These are phyloP conservation scores for Funneliformis geosporum DNA, from an alignment of 192 early-diverging fungal species.

Conservation along the genomic window DNA sequence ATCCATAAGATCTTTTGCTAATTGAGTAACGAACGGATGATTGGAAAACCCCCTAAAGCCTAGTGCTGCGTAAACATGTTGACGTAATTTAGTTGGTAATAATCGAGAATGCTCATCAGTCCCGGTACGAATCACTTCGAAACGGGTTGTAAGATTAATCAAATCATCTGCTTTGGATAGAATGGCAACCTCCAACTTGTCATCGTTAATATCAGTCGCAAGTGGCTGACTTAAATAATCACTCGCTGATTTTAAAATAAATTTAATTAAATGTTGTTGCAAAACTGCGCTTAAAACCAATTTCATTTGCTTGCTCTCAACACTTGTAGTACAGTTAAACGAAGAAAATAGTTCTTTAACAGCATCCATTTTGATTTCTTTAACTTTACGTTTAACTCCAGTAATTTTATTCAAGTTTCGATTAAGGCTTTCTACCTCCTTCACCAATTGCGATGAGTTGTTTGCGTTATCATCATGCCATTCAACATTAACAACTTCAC, in stretches of 20 bases:
- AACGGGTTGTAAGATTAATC: neutral
- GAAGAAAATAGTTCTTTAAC: neutral
- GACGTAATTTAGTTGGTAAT: slow-evolving; percentile 20
- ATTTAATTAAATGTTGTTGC: neutral
- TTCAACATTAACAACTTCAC: neutral
- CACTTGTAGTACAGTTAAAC: neutral
- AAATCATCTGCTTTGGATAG: neutral
- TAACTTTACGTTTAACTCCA: neutral
- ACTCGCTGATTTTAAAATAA: neutral
- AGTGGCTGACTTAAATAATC: neutral
- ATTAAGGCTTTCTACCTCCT: neutral
- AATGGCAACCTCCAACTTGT: slow-evolving; percentile 4
- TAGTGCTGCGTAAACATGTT: slow-evolving; percentile 7
- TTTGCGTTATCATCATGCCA: neutral
- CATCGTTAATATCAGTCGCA: neutral
- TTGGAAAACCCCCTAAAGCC: neutral
- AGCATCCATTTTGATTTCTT: neutral
- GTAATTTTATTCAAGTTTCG: neutral
- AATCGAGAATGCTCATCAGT: slow-evolving; percentile 3
- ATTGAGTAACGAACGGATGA: neutral
- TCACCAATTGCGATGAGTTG: neutral
- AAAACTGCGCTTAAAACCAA: neutral
- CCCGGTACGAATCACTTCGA: neutral
- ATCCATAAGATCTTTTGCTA: neutral
- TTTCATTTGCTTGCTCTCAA: neutral